Evolutionary conservation across 1,139 yeast genomes (phyloP), one percentile per base, ranked within the genome.

Genomic region (Candida labiduridarum): DNA sequence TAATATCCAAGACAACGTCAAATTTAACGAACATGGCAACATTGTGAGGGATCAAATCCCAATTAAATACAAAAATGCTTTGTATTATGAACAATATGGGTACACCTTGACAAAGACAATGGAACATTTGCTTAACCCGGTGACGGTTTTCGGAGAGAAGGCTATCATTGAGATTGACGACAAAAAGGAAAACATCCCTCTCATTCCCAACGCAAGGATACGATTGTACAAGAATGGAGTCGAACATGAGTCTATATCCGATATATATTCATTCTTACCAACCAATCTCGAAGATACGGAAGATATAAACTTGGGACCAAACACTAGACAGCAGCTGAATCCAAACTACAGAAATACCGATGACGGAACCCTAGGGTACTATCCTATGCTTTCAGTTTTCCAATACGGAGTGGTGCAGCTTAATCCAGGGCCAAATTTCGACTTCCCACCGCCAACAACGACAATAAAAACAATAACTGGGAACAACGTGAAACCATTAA

Each of bases 321-420:
- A 76, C 56, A 72, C 76, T 35, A 72, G 66, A 33, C 84, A 79
- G 56, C 76, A 72, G 64, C 81, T 70, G 56, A 74, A 81, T 46
- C 69, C 78, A n/a, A 71, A 69, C 35, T 81, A 77, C 59, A 71
- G 72, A 55, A 73, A 68, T 67, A 79, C 68, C 55, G 92, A 94
- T 64, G 97, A 94, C 63, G 96, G 96, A 1, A 74, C 83, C 44
- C 69, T 91, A 49, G 99, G 98, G 0, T 94, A 95, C 65, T 94
- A 84, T 67, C 99, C 99, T 1, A 89, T 92, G 71, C 75, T 90
- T 33, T 88, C 96, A 49, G 89, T 88, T 34, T 94, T 84, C 63
- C 83, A 83, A 56, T 88, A 88, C 10, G 99, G 98, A 0, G 72
- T 80, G 12, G 96, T 89, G 7, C 72, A 79, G 49, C 66, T 90